Base-by-base conservation (phyloP, 257 asterid genomes). In the Primulina tabacum region DNA sequence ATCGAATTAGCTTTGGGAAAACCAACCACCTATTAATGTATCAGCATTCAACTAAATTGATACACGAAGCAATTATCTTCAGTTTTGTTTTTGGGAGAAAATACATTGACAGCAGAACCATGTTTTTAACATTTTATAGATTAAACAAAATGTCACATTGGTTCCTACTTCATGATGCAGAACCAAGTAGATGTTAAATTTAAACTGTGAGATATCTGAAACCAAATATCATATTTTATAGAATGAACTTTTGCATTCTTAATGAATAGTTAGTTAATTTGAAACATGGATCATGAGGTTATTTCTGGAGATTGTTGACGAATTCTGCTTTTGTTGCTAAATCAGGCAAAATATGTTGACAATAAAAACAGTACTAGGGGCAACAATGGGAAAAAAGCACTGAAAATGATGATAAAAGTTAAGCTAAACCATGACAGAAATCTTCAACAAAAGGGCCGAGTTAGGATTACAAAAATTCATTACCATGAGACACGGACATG, bases 1-100 rank as follows among this genome's bases (percentile, higher is more conserved):
- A 16, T 59, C 30, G 75, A 66, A 75, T 76, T 60, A 74, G 70
- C 97, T 89, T 76, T 58, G 35, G 43, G 68, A n/a, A 64, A 62
- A 61, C 60, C 69, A 64, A 69, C 74, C 76, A 73, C 12, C 55
- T 30, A 9, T 18, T n/a, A n/a, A n/a, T n/a, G 43, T 26, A 68
- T 67, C 65, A 77, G 74, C 64, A 70, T 63, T 40, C 60, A 47
- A 12, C 71, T 47, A 17, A 72, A 20, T 55, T 47, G 30, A 24
- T 58, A 71, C 4, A 61, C 24, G 8, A 16, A 62, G 55, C 20
- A 34, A 37, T 8, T 35, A 52, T 21, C 60, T 65, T 52, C 62
- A 61, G 64, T 57, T 35, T 30, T 26, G 29, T n/a, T 50, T 62
- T 67, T 57, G 52, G 17, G 17, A 40, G 52, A 17, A 64, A 14